phyloP scores from a whole-genome alignment of 345 rosid genomes.

The Eutrema heterophyllum region DNA sequence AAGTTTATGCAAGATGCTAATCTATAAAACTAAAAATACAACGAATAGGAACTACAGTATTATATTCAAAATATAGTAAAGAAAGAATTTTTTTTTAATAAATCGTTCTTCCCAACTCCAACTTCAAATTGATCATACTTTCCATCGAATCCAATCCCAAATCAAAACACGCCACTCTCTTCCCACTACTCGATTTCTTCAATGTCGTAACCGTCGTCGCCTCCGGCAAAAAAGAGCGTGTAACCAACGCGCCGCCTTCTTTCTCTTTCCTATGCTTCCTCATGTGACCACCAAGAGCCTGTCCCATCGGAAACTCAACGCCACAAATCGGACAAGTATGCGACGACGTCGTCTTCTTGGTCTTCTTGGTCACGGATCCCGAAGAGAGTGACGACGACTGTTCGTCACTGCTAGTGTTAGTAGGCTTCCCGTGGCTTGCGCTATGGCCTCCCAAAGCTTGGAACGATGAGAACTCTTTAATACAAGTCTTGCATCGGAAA shows the following conservation, averaged over 20 bases:
- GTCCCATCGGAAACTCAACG: conserved; percentile 65
- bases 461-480: conserved; percentile 59
- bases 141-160: background rate
- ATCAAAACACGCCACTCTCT: conserved; percentile 24
- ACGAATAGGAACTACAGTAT: background rate
- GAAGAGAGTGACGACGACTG: background rate
- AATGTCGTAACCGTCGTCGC: conserved; percentile 6
- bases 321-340: conserved; percentile 69
- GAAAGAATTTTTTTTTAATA: background rate
- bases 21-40: background rate
- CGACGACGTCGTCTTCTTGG: conserved; percentile 38
- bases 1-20: background rate
- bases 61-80: background rate
- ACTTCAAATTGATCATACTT: background rate
- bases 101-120: conserved; percentile 28
- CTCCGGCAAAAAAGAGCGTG: conserved; percentile 34
- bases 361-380: conserved; percentile 9
- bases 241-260: conserved; percentile 7
- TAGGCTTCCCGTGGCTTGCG: conserved; percentile 59
- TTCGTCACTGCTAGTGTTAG: conserved; percentile 34
- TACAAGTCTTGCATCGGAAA: conserved; percentile 65
- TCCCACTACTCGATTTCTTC: conserved; percentile 39
- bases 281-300: conserved; percentile 86
- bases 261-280: conserved; percentile 52
- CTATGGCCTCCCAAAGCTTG: conserved; percentile 95